phyloP scores from a whole-genome alignment of 2,329 filamentous ascomycete species.

The Penicillium sp. region DNA sequence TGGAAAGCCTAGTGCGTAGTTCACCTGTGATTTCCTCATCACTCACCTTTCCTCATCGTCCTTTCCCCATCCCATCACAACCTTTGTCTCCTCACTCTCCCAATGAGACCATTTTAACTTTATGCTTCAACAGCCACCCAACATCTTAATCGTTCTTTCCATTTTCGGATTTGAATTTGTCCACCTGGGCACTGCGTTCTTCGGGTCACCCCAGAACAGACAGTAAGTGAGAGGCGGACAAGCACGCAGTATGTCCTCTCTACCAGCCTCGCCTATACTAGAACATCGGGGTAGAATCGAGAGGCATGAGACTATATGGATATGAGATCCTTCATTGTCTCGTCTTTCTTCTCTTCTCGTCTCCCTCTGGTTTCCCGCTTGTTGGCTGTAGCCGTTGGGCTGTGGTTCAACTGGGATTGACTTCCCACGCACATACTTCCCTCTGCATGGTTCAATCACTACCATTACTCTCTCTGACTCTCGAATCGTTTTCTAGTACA shows the following conservation, averaged over 20 bases:
- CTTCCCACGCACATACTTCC: neutral
- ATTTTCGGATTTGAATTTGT: neutral
- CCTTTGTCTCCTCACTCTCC: no score
- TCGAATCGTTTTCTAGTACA: neutral
- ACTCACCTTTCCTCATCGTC: no score
- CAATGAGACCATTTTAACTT: no score
- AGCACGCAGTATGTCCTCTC: neutral
- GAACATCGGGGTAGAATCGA: neutral
- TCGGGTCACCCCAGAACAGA: neutral
- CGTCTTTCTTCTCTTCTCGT: neutral
- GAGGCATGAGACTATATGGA: neutral
- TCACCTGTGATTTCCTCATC: no score
- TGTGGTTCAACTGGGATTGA: neutral
- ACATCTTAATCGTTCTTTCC: neutral
- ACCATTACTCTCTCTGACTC: neutral
- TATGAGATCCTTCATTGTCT: neutral
- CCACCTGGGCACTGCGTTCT: neutral
- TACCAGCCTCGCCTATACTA: neutral
- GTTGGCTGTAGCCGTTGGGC: no score
- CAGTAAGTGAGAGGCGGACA: neutral
- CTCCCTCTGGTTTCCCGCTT: neutral
- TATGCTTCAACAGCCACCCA: no score
- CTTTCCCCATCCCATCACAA: no score
- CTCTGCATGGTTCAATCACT: neutral
- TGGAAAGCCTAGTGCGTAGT: no score